Evolutionary conservation across 2,329 filamentous ascomycete genomes (phyloP), one percentile per base, ranked within the genome.

Genomic region (Elsinoe fawcettii): DNA sequence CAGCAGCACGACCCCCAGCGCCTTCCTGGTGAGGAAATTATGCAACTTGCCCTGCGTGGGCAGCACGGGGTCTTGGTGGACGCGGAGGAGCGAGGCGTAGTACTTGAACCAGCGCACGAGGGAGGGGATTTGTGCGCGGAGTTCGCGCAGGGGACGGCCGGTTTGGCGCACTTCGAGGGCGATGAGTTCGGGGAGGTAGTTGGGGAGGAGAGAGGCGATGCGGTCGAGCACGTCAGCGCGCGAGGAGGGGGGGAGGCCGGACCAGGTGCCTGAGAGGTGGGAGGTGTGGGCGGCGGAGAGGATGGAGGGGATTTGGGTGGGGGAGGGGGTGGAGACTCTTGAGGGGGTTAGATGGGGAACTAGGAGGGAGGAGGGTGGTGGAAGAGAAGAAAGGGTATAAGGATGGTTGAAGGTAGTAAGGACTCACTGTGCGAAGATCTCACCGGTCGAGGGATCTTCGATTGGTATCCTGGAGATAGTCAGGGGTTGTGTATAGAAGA

Each of bases 21-120:
- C 36, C 3, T 20, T 16, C 1, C 53, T 61, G 57, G 74, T 72
- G 44, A 74, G 64, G 71, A 71, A 73, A 53, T 75, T 74, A 60
- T 74, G 71, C 25, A 75, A 62, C 66, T 80, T 79, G 0, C 83
- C 83, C 23, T 72, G 72, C 2, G 85, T 87, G 0, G 86, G 85
- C 1, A 87, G 75, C 0, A 88, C 80, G 1, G 81, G 71, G 2
- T 83, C 78, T 69, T 87, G 83, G 64, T 87, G 83, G 1, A 81
- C 83, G n/a, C 85, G 80, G 30, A 86, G 76, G 1, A 87, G 66
- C 0, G 83, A 76, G 1, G 84, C 84, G 64, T 85, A 89, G 71
- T 88, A 88, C 59, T 80, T 82, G 70, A 88, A 83, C 85, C 85
- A 88, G 43, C 82, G 80, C 1, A 83, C 77, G 0, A 88, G 74